These are phyloP conservation scores for Alternaria gansuensis DNA, from an alignment of 2,329 filamentous ascomycete genomes.

Conservation along the genomic window DNA sequence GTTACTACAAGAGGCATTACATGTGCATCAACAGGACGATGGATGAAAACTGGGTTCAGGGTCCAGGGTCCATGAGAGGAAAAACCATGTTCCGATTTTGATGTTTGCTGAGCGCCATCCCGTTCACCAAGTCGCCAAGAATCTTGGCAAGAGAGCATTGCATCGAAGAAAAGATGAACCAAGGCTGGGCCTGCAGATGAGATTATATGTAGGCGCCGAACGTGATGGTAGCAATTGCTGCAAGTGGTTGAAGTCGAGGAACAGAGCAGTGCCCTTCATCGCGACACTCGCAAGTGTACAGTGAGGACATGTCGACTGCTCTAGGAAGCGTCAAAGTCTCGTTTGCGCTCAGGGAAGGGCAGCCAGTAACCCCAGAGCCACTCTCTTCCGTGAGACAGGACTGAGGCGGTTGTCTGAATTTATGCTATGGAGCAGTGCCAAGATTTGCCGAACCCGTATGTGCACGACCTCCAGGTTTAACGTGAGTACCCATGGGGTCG, in stretches of 20 bases:
- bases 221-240: neutral
- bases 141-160: conserved; percentile 2
- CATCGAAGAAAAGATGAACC: conserved; percentile 1
- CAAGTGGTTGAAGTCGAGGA: neutral
- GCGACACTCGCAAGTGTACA: neutral
- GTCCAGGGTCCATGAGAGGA: too few species aligned
- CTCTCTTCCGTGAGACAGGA: neutral
- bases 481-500: conserved; percentile 1
- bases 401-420: neutral
- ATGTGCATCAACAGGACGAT: neutral
- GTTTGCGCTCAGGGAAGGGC: neutral
- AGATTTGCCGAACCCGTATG: conserved; percentile 3
- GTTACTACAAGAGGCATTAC: neutral
- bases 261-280: neutral
- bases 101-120: conserved; percentile 1
- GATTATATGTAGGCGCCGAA: neutral
- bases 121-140: conserved; percentile 4
- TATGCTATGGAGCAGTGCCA: neutral
- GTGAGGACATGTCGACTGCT: neutral
- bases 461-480: neutral
- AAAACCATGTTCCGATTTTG: neutral
- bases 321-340: neutral
- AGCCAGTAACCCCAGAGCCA: too few species aligned
- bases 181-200: conserved; percentile 3
- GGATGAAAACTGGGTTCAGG: neutral